Evolutionary conservation across 495 filamentous ascomycete species (phyloP), one percentile per base, ranked within the genome.

Genomic region (Penicillium ucsense): DNA sequence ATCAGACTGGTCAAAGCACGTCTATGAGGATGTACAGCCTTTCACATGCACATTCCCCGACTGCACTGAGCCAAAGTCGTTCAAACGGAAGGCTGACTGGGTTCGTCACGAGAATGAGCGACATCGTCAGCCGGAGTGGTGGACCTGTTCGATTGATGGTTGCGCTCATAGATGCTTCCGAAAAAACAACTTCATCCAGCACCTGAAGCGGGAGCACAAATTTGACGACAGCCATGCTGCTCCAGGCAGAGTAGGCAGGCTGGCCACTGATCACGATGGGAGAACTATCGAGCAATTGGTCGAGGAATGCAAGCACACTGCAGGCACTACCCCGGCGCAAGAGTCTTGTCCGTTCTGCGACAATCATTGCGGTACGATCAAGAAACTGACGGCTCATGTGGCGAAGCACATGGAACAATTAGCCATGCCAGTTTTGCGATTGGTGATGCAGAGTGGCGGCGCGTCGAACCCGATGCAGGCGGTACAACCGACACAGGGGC

Each of bases 1-100:
- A 31, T 95, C 91, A 0, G 91, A 97, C 66, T 97, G 91, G 91
- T 94, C 91, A 9, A 97, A 97, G 62, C 91, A 97, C 57, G 86
- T 97, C 5, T 88, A 94, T 57, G 91, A 97, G 63, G 91, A 97
- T 60, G 80, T 96, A 8, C 86, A 94, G 59, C 91, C 91, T 4
- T 97, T 95, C 56, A 95, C 89, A 6, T 97, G 91, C 66, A 97
- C 89, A 0, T 95, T 92, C 65, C 77, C 82, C 8, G 70, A 81
- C 29, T 97, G 91, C 65, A 78, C 72, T 31, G 89, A 95, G 44
- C 85, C 89, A 28, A 95, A 94, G 64, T 91, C 88, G 27, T 97
- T 96, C 73, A 97, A 97, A 66, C 78, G 91, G 36, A 97, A 97
- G 66, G 91, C 91, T 11, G 91, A 97, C 60, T 97, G 91, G 91